Evolutionary conservation across 116 monocot species (phyloP), one percentile per base, ranked within the genome.

Genomic region (Phalaenopsis hybrid): DNA sequence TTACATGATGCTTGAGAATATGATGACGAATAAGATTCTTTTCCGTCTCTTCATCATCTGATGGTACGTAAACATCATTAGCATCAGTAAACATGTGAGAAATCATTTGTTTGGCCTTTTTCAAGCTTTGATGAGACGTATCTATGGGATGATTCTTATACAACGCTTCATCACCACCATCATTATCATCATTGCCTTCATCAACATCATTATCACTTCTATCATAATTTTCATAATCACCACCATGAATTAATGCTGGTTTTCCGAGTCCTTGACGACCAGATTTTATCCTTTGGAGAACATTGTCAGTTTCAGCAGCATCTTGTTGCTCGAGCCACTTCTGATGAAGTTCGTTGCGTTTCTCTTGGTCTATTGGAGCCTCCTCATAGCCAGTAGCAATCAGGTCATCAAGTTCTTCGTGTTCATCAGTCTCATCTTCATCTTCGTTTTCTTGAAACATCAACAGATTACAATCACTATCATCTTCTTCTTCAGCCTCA

Each of bases 401-500:
- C 18, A 98, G 76, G 88, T 94, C 97, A 83, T 86, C 75, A 7
- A 91, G 52, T 10, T 63, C 82, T 77, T 94, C 93, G 73, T 85
- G 78, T 81, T 88, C 93, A 79, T 91, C 90, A 85, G 81, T 86
- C 79, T 89, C 88, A 79, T 88, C 85, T 79, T 91, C 92, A 57
- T 94, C 91, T 31, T 91, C 97, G 44, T 90, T 86, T 46, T 93
- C 97, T 78, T 88, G 79, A 84, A 94, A 98, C 73, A 93, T 92
- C 80, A 83, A 79, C 4, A 91, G 18, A 58, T 98, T 93, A 84
- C 94, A 80, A 78, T 98, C 97, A 74, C 97, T 93, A 65, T 98
- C 94, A 85, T 98, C 95, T 87, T 94, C 95, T 90, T 98, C 97
- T 85, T 98, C 97, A 65, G 97, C 97, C 78, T 98, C 97, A 68